These are phyloP conservation scores for Penicillium nucicola DNA, from an alignment of 495 filamentous ascomycete species.

Conservation along the genomic window DNA sequence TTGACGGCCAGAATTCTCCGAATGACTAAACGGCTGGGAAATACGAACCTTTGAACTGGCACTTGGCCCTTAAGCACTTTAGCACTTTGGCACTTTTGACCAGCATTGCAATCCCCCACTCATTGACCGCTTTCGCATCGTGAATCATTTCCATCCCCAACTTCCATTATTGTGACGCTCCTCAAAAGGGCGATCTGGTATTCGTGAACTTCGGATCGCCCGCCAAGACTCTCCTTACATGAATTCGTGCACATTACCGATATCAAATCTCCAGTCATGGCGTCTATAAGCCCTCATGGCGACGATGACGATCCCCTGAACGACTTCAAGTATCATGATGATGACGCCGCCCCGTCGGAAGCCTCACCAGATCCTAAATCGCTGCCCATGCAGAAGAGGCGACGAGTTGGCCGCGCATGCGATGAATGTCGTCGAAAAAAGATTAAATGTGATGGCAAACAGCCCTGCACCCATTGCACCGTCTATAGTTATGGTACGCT, in stretches of 20 bases:
- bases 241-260: slow-evolving; percentile 8
- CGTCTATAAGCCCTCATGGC: slow-evolving; percentile 17
- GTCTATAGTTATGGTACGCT: slow-evolving; percentile 94
- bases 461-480: slow-evolving; percentile 96
- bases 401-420: slow-evolving; percentile 86
- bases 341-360: slow-evolving; percentile 29
- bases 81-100: too few relatives aligned
- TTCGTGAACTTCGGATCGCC: slow-evolving; percentile 11
- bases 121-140: slow-evolving; percentile 9
- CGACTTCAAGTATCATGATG: slow-evolving; percentile 23
- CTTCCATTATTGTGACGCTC: not conserved
- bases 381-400: slow-evolving; percentile 76
- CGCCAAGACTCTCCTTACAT: slow-evolving; percentile 28
- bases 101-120: too few relatives aligned
- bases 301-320: slow-evolving; percentile 37
- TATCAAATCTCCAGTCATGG: slow-evolving; percentile 14
- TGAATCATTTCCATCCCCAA: slow-evolving; percentile 8
- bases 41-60: too few relatives aligned
- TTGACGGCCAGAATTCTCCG: slow-evolving; percentile 11
- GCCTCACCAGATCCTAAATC: slow-evolving; percentile 29
- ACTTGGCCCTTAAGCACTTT: too few relatives aligned
- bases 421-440: slow-evolving; percentile 97
- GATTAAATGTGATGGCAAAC: slow-evolving; percentile 97
- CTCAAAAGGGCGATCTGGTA: slow-evolving; percentile 10
- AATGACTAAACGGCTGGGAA: not conserved